Base-by-base conservation (phyloP, 163 green algal species). In the Coccomyxa subellipsoidea region DNA sequence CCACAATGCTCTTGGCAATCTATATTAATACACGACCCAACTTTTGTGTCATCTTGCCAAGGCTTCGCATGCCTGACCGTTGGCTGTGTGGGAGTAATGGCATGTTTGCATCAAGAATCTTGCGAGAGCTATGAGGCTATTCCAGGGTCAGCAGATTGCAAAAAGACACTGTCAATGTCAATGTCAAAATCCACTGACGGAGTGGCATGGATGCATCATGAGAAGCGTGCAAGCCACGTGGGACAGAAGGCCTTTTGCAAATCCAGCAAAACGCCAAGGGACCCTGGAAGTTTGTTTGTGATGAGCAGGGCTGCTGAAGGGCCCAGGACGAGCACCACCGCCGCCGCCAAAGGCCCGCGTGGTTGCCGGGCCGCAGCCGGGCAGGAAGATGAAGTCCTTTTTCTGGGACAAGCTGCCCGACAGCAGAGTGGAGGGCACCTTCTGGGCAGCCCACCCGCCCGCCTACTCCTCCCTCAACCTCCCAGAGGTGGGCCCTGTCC, bases 351-450 rank as follows among this genome's bases (percentile, higher is more conserved):
- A 34, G 31, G 23, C 77, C 10, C 10, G 27, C 0, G 76, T 85
- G 25, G 73, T 84, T 40, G 82, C 86, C 0, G 88, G 86, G 0
- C 88, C 88, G 0, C 54, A 84, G 34, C 88, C 88, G 34, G 40
- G 53, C 54, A 66, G 29, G 8, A 88, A 88, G 69, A 85, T 92
- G 84, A 85, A 86, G 59, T 81, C 75, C 35, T 83, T 92, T 32
- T 88, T 89, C 78, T 92, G 88, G 88, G 85, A 88, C 78, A 84
- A 85, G 81, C 81, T 92, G 79, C 88, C 88, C 7, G 85, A 89
- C 1, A 76, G 34, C 15, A 81, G 88, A 0, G 39, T 90, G 31
- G 70, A 78, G 1, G 83, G 85, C 69, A 92, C 88, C 29, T 92
- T 92, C 76, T 92, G 88, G 88, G 81, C 81, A 40, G 40, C 32